phyloP scores from a whole-genome alignment of 495 filamentous ascomycete species.

The Trichoderma erinaceum region DNA sequence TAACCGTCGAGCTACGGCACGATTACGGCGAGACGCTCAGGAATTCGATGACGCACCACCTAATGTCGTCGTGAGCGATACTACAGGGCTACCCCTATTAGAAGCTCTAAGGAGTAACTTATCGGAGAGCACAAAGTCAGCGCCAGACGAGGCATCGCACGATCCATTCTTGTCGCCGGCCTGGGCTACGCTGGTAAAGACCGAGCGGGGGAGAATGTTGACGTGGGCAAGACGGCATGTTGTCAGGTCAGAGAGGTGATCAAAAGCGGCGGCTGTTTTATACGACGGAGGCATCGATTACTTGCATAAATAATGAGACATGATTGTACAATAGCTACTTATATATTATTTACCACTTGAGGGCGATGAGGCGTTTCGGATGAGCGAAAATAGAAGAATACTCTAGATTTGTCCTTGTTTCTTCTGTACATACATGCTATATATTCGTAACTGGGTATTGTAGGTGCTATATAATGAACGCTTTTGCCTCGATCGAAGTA shows the following conservation, averaged over 20 bases:
- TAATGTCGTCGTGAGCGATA: background rate
- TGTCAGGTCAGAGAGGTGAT: background rate
- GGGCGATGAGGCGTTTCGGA: background rate
- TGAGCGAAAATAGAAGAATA: background rate
- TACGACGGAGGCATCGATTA: background rate
- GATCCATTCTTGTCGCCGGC: constrained; percentile 14
- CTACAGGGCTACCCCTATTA: background rate
- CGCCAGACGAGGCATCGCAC: background rate
- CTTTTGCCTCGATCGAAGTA: background rate
- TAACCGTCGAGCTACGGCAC: background rate
- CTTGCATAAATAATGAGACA: background rate
- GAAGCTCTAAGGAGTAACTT: background rate
- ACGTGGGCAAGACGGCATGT: background rate
- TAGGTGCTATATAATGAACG: background rate
- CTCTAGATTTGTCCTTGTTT: background rate
- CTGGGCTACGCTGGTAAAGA: background rate
- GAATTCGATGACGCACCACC: background rate
- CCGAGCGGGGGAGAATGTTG: background rate
- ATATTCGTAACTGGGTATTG: background rate
- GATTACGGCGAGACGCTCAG: background rate
- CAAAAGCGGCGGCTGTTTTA: background rate
- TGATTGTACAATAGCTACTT: background rate
- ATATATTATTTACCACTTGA: background rate
- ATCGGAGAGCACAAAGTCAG: background rate
- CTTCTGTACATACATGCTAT: background rate